A percentile compares a stretch with the other conserved stretches of the same genome.
phyloP scores from a whole-genome alignment of 2,329 filamentous ascomycete species.

The Cercospora brassicicola region DNA sequence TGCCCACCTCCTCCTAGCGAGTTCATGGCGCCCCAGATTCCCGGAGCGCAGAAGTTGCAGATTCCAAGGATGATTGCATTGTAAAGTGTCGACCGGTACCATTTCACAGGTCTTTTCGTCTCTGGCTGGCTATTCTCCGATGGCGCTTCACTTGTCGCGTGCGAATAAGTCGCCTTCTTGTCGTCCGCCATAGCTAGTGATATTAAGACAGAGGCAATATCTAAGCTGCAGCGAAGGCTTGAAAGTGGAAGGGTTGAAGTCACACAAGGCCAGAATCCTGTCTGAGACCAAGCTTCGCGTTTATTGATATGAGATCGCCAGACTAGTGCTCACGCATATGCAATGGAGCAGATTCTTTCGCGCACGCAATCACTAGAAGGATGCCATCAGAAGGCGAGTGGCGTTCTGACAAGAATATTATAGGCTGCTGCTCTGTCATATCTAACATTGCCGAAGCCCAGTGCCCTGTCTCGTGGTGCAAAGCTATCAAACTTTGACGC shows the following conservation, averaged over 20 bases:
- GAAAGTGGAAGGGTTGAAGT: neutral
- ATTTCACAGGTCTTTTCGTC: constrained; percentile 28
- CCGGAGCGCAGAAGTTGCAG: constrained; percentile 69
- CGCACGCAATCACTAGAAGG: neutral
- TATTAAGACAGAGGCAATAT: neutral
- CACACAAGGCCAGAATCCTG: neutral
- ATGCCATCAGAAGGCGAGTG: constrained; percentile 6
- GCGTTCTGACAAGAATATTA: neutral
- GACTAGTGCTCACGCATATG: neutral
- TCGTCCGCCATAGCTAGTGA: constrained; percentile 18
- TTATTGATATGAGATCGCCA: neutral
- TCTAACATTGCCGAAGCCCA: neutral
- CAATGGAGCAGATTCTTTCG: neutral
- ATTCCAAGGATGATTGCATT: constrained; percentile 71
- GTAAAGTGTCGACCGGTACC: constrained; percentile 71
- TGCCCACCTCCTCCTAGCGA: constrained; percentile 69
- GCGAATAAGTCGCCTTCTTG: constrained; percentile 14
- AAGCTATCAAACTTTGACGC: constrained; percentile 10
- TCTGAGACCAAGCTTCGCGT: neutral
- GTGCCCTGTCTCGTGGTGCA: neutral
- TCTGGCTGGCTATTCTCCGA: constrained; percentile 8
- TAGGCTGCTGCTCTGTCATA: constrained; percentile 3
- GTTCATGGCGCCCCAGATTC: constrained; percentile 67
- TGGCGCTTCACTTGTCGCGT: constrained; percentile 14
- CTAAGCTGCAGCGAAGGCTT: neutral